Percentiles rank a stretch among this genome's conserved stretches.
These are phyloP conservation scores for Cokeromyces recurvatus DNA, from an alignment of 371 early-diverging fungal genomes.

Conservation along the genomic window DNA sequence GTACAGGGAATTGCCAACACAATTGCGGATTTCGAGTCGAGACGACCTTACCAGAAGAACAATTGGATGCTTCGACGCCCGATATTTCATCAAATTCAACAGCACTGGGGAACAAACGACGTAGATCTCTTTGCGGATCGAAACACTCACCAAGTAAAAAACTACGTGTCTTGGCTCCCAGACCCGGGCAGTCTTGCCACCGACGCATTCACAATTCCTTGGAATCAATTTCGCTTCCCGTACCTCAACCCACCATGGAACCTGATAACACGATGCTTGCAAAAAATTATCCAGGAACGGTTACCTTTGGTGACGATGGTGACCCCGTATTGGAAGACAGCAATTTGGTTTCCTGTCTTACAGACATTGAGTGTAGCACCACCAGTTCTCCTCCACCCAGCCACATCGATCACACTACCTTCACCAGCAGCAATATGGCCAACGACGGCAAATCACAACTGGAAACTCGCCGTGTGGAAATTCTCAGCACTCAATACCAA, in stretches of 20 bases:
- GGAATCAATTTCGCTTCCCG: background rate
- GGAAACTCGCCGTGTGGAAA: constrained; percentile 16
- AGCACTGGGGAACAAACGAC: constrained; percentile 3
- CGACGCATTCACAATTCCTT: constrained; percentile 2
- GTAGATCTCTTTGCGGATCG: constrained; percentile 25
- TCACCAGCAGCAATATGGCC: constrained; percentile 3
- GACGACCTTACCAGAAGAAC: constrained; percentile 5
- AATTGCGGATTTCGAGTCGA: constrained; percentile 13
- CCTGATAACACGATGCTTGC: background rate
- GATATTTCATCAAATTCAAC: constrained; percentile 7
- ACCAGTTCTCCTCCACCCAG: background rate
- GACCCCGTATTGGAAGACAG: constrained; percentile 2
- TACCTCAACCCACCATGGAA: constrained; percentile 12
- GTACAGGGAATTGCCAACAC: constrained; percentile 2
- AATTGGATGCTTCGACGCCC: constrained; percentile 1
- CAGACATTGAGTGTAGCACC: background rate
- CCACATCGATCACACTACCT: background rate
- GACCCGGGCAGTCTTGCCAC: constrained; percentile 5
- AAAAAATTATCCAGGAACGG: background rate
- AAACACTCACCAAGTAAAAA: background rate
- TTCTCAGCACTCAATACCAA: background rate
- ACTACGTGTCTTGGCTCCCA: constrained; percentile 14
- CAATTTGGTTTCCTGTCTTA: constrained; percentile 18
- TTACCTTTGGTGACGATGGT: constrained; percentile 3
- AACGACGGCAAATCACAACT: background rate